A percentile compares a stretch with the other conserved stretches of the same genome.
Evolutionary conservation across 2,329 filamentous ascomycete genomes (phyloP).

Genomic region (Fusarium sp.): DNA sequence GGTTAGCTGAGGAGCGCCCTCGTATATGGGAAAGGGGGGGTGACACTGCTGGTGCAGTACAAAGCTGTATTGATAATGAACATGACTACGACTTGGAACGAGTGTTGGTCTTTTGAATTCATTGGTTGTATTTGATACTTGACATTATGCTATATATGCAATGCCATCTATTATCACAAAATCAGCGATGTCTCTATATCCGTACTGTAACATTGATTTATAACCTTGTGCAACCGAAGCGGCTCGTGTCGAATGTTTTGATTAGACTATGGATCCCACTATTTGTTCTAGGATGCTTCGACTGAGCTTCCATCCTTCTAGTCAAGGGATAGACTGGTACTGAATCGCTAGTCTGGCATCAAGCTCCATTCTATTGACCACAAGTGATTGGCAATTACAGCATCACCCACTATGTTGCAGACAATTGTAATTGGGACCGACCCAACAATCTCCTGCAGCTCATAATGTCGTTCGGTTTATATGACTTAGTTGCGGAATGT

Average conservation of each 20-base stretch:
- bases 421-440: constrained; percentile 20
- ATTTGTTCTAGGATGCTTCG: constrained; percentile 32
- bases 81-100: constrained; percentile 12
- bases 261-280: neutral
- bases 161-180: neutral
- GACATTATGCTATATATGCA: neutral
- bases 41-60: constrained; percentile 6
- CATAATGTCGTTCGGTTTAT: neutral
- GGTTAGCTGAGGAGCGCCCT: constrained; percentile 5
- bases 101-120: neutral
- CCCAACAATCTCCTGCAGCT: constrained; percentile 22
- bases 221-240: neutral
- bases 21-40: constrained; percentile 15
- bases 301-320: constrained; percentile 22
- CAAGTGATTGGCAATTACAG: constrained; percentile 30
- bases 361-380: constrained; percentile 18
- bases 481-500: neutral
- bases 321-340: neutral
- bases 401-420: constrained; percentile 11
- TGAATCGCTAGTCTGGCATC: constrained; percentile 17
- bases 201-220: neutral
- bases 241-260: neutral
- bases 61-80: constrained; percentile 26
- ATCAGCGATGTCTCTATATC: neutral
- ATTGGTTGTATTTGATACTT: neutral